These are phyloP conservation scores for Erucastrum elatum DNA, from an alignment of 345 rosid genomes.

Conservation along the genomic window DNA sequence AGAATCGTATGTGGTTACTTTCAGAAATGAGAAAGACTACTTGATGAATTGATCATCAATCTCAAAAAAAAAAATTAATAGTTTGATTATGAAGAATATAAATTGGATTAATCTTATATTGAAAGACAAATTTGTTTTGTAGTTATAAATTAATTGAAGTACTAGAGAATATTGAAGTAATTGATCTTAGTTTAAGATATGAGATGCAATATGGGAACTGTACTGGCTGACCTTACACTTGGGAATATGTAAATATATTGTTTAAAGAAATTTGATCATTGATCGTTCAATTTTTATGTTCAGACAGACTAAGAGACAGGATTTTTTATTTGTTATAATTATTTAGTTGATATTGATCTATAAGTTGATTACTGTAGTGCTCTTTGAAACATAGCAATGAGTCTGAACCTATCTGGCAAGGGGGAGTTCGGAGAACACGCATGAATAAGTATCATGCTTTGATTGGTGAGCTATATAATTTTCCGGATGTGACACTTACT, in stretches of 20 bases:
- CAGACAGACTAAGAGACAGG: not conserved
- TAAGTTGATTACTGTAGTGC: constrained; percentile 8
- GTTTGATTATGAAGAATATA: not conserved
- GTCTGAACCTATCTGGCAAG: constrained; percentile 7
- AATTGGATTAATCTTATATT: not conserved
- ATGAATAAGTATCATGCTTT: constrained; percentile 20
- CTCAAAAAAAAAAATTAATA: not conserved
- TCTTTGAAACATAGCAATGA: not conserved
- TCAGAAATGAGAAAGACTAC: constrained; percentile 26
- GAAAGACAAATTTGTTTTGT: not conserved
- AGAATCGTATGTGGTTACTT: constrained; percentile 31
- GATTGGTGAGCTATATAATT: constrained; percentile 38
- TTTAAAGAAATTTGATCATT: not conserved
- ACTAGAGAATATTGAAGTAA: not conserved
- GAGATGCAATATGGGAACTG: not conserved
- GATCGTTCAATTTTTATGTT: constrained; percentile 8
- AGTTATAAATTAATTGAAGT: not conserved
- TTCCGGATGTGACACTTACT: constrained; percentile 32
- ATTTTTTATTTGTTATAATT: not conserved
- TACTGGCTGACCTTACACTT: not conserved
- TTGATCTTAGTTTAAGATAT: not conserved
- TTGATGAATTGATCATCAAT: not conserved
- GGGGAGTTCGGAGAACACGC: constrained; percentile 25
- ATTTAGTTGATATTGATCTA: not conserved
- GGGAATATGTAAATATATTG: not conserved